Evolutionary conservation across 805 yeast genomes (phyloP), one percentile per base, ranked within the genome.

Genomic region (Saccharomycopsis synnaedendra): DNA sequence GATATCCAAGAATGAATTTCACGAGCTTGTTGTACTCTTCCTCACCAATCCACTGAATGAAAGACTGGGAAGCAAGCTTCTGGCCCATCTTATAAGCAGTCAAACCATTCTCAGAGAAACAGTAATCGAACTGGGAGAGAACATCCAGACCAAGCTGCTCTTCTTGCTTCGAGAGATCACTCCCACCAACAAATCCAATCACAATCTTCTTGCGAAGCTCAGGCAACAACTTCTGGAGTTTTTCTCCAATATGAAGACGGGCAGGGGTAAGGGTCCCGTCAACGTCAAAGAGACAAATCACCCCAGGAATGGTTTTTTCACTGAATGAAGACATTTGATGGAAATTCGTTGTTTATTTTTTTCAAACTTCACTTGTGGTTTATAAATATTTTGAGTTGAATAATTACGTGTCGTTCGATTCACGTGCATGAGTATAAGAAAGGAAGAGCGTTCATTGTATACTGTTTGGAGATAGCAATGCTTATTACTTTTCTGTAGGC

Each of bases 181-280:
- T 82, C 59, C 98, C 98, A 66, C 98, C 98, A 55, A 93, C 98
- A 61, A 88, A 93, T 49, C 98, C 99, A 70, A 93, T 78, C 46
- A 85, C 96, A 59, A 78, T 90, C 74, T 90, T 89, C 73, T 87
- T 74, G 71, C 96, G 84, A 64, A 93, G 78, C 57, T 81, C 77
- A 53, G 67, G 64, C 60, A 93, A 76, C 40, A 84, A 70, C 54
- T 75, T 67, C 62, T 70, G 76, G 81, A 93, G 83, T 68, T 88
- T 96, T 60, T 78, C 76, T 53, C 88, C 79, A 58, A 84, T 68
- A 38, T 62, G 65, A 64, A 81, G 76, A 74, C 99, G 87, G 48
- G 98, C 97, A 57, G 97, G 98, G 39, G 97, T 90, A 67, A 93
- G 76, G 49, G 99, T 93, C 57, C 97, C 98, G 65, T 93, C 99